Base-by-base conservation (phyloP, 2,329 filamentous ascomycete genomes). In the Pseudogymnoascus sp. region DNA sequence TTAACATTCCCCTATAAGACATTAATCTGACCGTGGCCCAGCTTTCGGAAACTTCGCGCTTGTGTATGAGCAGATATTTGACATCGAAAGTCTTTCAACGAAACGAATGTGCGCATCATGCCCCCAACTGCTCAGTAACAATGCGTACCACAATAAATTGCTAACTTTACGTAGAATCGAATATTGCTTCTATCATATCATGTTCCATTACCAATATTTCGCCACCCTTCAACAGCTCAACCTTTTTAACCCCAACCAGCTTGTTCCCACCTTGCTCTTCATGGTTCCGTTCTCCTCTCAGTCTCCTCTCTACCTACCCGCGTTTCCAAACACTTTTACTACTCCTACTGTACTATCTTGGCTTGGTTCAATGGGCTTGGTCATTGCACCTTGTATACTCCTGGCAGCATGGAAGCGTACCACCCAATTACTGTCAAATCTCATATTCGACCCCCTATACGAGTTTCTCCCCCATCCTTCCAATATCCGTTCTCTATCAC, bases 161-260 rank as follows among this genome's bases (percentile, higher is more conserved):
- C 65, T 71, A 41, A 70, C 60, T 33, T 39, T 59, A 15, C n/a
- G 11, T 37, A 72, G 71, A 21, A 40, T 68, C 8, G 63, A 69
- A 39, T 15, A 63, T 17, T 44, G 58, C 8, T 68, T 68, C 40
- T 63, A 47, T 13, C 71, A 69, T 59, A 61, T 69, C 29, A 67
- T 63, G 2, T 59, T 72, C 4, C 68, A 72, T 58, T 63, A 71
- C 37, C 66, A 68, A 6, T 64, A 71, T 59, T 72, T 71, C 63
- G 67, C 70, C 13, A 68, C 69, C 33, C 65, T 72, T 1, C 69
- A 72, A 37, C 71, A 73, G 44, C 64, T 73, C 5, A 63, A 68
- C 33, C 63, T 73, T 17, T 65, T 72, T 10, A 62, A 69, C 11
- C 39, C 63, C 5, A 63, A 61, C 7, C 63, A 59, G 21, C 54